A percentile compares a stretch with the other conserved stretches of the same genome.
phyloP scores from a whole-genome alignment of 129 eudicot species.

The sunflower (Helianthus annuus) region HanXRQr2.0-SUNRISE NC_035440.2:7937671-7938170 shows the following conservation, averaged over 20 bases:
- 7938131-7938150: constrained; percentile 13
- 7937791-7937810: too few relatives aligned
- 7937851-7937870: too few relatives aligned
- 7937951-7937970: constrained; percentile 8
- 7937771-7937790: too few relatives aligned
- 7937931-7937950: not conserved
- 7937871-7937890: too few relatives aligned
- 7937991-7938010: not conserved
- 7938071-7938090: constrained; percentile 14
- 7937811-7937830: too few relatives aligned
- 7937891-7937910: not conserved
- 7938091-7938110: constrained; percentile 21
- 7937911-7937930: not conserved
- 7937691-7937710: too few relatives aligned
- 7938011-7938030: constrained; percentile 3
- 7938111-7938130: constrained; percentile 31
- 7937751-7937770: too few relatives aligned
- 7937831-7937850: too few relatives aligned
- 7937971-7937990: not conserved
- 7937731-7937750: too few relatives aligned
- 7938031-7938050: constrained; percentile 16
- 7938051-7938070: constrained; percentile 28
- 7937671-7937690: too few relatives aligned
- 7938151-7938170: not conserved
- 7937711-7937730: too few relatives aligned